phyloP scores from a whole-genome alignment of 176 grass and related monocot genomes.

The Pharus latifolius region DNA sequence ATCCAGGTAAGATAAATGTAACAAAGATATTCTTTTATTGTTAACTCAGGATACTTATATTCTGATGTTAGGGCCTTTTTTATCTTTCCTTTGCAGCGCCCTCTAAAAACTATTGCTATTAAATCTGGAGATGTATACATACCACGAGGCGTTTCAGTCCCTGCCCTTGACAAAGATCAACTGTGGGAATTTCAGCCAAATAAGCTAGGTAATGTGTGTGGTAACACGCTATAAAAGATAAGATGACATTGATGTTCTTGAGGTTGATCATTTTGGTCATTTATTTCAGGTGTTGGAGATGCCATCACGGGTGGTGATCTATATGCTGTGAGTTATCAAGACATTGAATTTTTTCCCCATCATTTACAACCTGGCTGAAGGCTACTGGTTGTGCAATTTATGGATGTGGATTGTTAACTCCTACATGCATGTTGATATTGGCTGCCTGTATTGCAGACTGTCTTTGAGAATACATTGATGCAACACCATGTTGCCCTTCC shows the following conservation, averaged over 20 bases:
- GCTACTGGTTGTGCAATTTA: not conserved
- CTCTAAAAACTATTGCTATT: slow-evolving; percentile 73
- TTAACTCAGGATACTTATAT: not conserved
- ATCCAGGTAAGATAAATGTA: slow-evolving; percentile 49
- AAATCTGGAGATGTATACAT: slow-evolving; percentile 88
- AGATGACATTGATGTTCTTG: not conserved
- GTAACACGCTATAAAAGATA: slow-evolving; percentile 9
- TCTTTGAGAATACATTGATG: slow-evolving; percentile 76
- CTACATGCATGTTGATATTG: not conserved
- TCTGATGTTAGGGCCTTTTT: not conserved
- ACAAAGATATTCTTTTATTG: not conserved
- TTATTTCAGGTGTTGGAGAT: slow-evolving; percentile 63
- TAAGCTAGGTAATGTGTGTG: slow-evolving; percentile 40
- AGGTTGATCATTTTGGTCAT: not conserved
- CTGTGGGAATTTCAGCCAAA: slow-evolving; percentile 71
- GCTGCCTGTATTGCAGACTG: slow-evolving; percentile 26
- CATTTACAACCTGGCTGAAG: not conserved
- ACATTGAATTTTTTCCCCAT: not conserved
- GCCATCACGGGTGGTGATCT: slow-evolving; percentile 64
- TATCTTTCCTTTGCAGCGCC: slow-evolving; percentile 38
- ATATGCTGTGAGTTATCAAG: slow-evolving; percentile 55
- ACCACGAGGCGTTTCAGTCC: slow-evolving; percentile 75
- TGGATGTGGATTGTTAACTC: not conserved
- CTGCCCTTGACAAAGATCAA: slow-evolving; percentile 75
- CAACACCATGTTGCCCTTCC: slow-evolving; percentile 52